Evolutionary conservation across 306 rosid species (phyloP), one percentile per base, ranked within the genome.

Genomic region (Dalbergia cochinchinensis): DNA sequence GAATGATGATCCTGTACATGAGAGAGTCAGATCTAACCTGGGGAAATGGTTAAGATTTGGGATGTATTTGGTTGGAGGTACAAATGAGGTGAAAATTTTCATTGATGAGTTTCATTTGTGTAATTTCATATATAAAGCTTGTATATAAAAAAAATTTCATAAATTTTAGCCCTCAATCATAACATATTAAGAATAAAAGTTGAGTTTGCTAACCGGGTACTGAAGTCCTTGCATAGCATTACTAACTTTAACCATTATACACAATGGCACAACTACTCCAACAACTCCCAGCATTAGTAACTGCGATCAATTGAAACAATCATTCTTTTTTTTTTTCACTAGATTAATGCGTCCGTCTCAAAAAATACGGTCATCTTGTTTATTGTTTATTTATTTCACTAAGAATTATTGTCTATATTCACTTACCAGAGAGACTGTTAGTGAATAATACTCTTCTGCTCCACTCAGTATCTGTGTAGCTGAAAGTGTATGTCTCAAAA

Each of bases 401-500:
- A 26, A 26, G 31, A 26, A 26, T 26, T 26, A 1, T 26, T 26
- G 50, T 57, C 55, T 54, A 50, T 48, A 8, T 15, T 72, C n/a
- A 42, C 87, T 86, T 84, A 92, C 97, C 79, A 48, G 82, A 57
- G 79, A 74, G 63, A 92, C 73, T 13, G 89, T 83, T 83, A 85
- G 50, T 7, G 97, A 76, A 83, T 37, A 6, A 6, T 86, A 83
- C 65, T 85, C 92, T 74, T 82, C 90, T 35, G 71, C 84, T 80
- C 82, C 94, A 37, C 82, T 73, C 51, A 92, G 74, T 87, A 91
- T 60, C 26, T 91, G 31, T 87, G 91, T 69, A 37, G 91, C 51
- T 13, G 94, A 92, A 53, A 94, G 93, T 54, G 87, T 85, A 72
- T 91, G 94, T 54, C 97, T 92, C 72, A 92, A 83, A 54, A 91